Percentiles rank a stretch among this genome's conserved stretches.
Conservation (phyloP, 768 basidiomycete species). For the Kwoniella sp. region DNA sequence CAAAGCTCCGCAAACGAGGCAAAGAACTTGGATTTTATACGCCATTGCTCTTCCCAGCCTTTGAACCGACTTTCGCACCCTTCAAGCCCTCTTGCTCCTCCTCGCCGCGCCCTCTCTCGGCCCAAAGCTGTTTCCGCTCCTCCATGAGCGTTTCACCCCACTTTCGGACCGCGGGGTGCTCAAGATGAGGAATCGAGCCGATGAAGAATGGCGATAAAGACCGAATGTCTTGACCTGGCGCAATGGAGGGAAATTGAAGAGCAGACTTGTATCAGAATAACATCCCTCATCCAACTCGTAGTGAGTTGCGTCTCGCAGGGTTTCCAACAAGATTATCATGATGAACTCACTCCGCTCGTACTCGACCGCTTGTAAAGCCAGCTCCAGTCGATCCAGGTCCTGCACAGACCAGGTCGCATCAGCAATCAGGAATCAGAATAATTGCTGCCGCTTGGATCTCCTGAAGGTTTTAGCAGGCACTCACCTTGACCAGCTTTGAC, state of each 20-base stretch:
- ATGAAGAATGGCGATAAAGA: slow-evolving; percentile 50
- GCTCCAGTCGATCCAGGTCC: slow-evolving; percentile 56
- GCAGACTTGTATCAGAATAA: neutral
- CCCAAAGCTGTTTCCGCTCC: slow-evolving; percentile 52
- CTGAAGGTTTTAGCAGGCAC: too few relatives aligned
- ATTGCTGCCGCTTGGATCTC: neutral
- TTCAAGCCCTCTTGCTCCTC: slow-evolving; percentile 42
- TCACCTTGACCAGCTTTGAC: slow-evolving; percentile 55
- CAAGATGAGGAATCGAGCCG: slow-evolving; percentile 51
- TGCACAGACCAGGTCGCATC: neutral
- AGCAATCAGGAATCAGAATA: neutral
- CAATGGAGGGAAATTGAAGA: neutral
- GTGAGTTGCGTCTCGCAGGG: too few relatives aligned
- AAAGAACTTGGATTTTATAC: slow-evolving; percentile 3
- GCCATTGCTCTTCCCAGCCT: slow-evolving; percentile 13
- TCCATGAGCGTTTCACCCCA: slow-evolving; percentile 54
- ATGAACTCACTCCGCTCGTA: slow-evolving; percentile 55
- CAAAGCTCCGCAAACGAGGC: too few relatives aligned
- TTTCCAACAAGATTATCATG: too few relatives aligned
- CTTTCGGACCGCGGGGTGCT: slow-evolving; percentile 52
- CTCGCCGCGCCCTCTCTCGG: slow-evolving; percentile 40
- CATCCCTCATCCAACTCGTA: too few relatives aligned
- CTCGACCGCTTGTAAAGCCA: slow-evolving; percentile 55
- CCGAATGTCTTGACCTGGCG: slow-evolving; percentile 48
- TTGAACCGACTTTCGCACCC: slow-evolving; percentile 26